These are phyloP conservation scores for Begonia fuchsioides DNA, from an alignment of 306 rosid species.

Conservation along the genomic window DNA sequence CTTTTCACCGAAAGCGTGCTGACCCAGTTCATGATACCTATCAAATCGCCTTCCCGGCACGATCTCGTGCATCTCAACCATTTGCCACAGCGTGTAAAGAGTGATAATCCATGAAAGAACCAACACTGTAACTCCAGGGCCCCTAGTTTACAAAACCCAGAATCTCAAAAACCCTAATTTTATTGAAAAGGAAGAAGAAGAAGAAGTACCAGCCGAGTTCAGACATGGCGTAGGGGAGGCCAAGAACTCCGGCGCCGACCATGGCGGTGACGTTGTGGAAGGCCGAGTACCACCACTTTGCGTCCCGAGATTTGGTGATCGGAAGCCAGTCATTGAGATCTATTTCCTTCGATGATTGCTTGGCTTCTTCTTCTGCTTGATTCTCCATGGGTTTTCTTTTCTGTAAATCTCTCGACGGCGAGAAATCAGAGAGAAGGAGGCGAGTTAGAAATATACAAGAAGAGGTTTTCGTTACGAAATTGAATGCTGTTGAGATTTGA, in stretches of 20 bases:
- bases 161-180: no score
- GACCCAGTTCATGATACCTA: conserved; percentile 33
- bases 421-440: no score
- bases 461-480: no score
- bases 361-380: no score
- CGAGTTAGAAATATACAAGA: no score
- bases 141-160: conserved; percentile 9
- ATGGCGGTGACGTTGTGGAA: conserved; percentile 37
- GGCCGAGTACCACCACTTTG: conserved; percentile 25
- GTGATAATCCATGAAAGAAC: conserved; percentile 31
- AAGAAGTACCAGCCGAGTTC: conserved; percentile 27
- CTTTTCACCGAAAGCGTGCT: conserved; percentile 24
- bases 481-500: no score
- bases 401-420: no score
- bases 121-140: conserved; percentile 20
- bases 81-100: conserved; percentile 29
- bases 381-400: no score
- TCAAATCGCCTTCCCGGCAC: conserved; percentile 30
- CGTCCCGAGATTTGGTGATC: conserved; percentile 17
- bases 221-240: conserved; percentile 32
- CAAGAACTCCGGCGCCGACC: conserved; percentile 38
- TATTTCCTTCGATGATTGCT: background rate
- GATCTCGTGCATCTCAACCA: conserved; percentile 32
- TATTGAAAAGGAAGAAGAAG: background rate
- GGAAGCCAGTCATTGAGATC: conserved; percentile 26